Evolutionary conservation across 345 rosid species (phyloP).

Genomic region (Nephelium lappaceum): DNA sequence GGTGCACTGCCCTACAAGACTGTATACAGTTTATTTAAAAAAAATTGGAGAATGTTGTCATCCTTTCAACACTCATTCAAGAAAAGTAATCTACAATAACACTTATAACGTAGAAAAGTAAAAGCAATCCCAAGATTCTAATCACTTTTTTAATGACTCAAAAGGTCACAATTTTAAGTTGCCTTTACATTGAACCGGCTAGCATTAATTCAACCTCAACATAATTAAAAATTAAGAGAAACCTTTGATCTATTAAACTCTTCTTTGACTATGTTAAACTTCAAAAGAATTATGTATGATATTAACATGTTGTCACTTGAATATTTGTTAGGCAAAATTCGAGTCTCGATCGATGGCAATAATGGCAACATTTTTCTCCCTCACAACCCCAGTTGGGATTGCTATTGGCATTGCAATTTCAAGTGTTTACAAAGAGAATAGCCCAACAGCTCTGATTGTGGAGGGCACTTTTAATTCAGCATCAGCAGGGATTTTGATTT

Average conservation of each 20-base stretch:
- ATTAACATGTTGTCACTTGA: no score
- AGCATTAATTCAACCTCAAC: no score
- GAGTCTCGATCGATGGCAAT: conserved; percentile 44
- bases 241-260: no score
- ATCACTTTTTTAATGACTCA: background rate
- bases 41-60: conserved; percentile 24
- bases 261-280: no score
- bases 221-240: no score
- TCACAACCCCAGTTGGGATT: conserved; percentile 65
- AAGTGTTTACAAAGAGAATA: conserved; percentile 45
- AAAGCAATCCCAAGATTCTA: background rate
- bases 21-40: background rate
- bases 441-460: conserved; percentile 51
- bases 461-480: conserved; percentile 68
- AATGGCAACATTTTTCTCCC: conserved; percentile 75
- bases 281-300: no score
- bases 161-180: background rate
- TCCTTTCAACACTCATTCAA: conserved; percentile 23
- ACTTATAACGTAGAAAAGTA: no score
- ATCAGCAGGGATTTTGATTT: conserved; percentile 70
- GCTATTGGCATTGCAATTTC: conserved; percentile 63
- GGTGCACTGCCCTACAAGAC: no score
- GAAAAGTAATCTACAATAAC: background rate
- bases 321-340: conserved; percentile 51
- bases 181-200: no score